These are phyloP conservation scores for Suillus cothurnatus DNA, from an alignment of 768 basidiomycete species.

Conservation along the genomic window DNA sequence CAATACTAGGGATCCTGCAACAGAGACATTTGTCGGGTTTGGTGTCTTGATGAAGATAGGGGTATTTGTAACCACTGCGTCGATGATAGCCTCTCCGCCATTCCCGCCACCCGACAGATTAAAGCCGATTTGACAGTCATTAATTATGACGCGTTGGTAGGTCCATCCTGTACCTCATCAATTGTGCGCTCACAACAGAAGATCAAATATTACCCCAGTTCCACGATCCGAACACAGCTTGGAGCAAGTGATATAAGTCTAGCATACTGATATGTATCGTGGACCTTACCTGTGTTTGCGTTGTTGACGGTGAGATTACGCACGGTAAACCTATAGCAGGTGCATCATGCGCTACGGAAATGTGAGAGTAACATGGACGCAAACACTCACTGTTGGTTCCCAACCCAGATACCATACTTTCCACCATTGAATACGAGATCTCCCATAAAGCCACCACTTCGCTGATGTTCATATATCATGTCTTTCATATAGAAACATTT, in stretches of 20 bases:
- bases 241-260: background rate
- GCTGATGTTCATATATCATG: background rate
- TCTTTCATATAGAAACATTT: background rate
- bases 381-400: constrained; percentile 39
- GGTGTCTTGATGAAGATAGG: constrained; percentile 34
- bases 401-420: constrained; percentile 38
- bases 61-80: constrained; percentile 33
- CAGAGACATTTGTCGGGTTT: constrained; percentile 18
- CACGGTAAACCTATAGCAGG: constrained; percentile 43
- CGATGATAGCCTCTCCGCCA: constrained; percentile 35
- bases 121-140: constrained; percentile 35
- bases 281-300: constrained; percentile 33
- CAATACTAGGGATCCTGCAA: constrained; percentile 36
- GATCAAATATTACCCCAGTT: constrained; percentile 28
- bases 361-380: background rate
- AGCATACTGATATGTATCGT: background rate
- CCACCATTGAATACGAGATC: constrained; percentile 47
- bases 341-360: background rate
- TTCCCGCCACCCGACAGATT: constrained; percentile 27
- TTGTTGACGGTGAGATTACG: constrained; percentile 61
- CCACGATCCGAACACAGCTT: constrained; percentile 31
- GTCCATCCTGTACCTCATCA: constrained; percentile 29
- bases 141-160: constrained; percentile 35
- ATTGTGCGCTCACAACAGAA: background rate
- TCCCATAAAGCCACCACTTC: constrained; percentile 48